Base-by-base conservation (phyloP, 805 yeast genomes). In the Yarrowia divulgata region DNA sequence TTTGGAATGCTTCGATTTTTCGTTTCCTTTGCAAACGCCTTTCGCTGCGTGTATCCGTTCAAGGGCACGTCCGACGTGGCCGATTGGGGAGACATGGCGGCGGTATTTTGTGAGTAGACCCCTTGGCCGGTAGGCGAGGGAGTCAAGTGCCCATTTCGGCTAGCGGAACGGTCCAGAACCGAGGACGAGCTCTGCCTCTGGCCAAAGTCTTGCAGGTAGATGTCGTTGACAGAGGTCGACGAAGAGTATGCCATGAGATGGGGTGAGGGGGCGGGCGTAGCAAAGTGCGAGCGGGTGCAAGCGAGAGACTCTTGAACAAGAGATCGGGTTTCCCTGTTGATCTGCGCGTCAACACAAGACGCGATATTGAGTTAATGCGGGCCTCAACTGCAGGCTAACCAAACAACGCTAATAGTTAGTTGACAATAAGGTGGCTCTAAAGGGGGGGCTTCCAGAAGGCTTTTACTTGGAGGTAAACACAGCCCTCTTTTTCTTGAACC, bases 191-290 rank as follows among this genome's bases (percentile, higher is more conserved):
- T 8, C 71, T 75, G 43, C 71, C 72, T 9, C 62, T 67, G 23
- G 57, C 69, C 37, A 66, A 71, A 54, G 76, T 76, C 23, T 70
- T 71, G 70, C 71, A 75, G 68, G 69, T 72, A 60, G 12, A 60
- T 60, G 52, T 45, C 66, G 66, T 60, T 60, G 35, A 60, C 66
- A 13, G 66, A 60, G 34, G 66, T 60, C 19, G 66, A 60, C 66
- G 66, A 60, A 32, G 66, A 34, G 52, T 43, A 60, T n/a, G 66
- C 66, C 66, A 60, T 60, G 50, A 10, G 49, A 18, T 13, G 45
- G 35, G 8, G 58, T 18, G 42, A 8, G 3, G 1, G 19, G 29
- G 29, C 29, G 29, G 29, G 29, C 29, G 49, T 45, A 52, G 42
- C 57, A 34, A 18, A 29, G 49, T 19, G 60, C 45, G 8, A 23